phyloP scores from a whole-genome alignment of 495 filamentous ascomycete genomes.

The Penicillium soppii region DNA sequence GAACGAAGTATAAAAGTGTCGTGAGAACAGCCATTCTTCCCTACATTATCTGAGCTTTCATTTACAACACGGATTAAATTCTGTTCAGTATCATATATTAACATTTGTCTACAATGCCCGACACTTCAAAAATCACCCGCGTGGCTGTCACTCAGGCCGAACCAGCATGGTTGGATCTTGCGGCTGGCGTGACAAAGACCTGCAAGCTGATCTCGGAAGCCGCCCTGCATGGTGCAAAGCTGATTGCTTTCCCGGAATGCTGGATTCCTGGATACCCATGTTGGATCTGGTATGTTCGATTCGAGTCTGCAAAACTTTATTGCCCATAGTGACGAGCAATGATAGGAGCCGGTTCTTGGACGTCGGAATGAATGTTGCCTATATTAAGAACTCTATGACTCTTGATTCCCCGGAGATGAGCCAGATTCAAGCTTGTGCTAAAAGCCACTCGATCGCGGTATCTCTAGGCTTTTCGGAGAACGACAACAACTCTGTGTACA shows the following conservation, averaged over 20 bases:
- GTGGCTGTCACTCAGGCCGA: slow-evolving; percentile 54
- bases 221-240: slow-evolving; percentile 44
- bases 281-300: slow-evolving; percentile 54
- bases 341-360: slow-evolving; percentile 49
- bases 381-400: slow-evolving; percentile 51
- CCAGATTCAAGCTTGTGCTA: slow-evolving; percentile 39
- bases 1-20: not conserved
- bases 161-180: slow-evolving; percentile 55
- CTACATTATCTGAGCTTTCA: too few species aligned
- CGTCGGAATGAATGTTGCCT: slow-evolving; percentile 37
- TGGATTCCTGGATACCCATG: slow-evolving; percentile 58
- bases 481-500: slow-evolving; percentile 49
- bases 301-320: not conserved
- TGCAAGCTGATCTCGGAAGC: slow-evolving; percentile 52
- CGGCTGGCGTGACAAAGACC: slow-evolving; percentile 48
- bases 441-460: slow-evolving; percentile 45
- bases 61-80: too few species aligned
- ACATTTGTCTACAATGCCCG: too few species aligned
- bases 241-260: slow-evolving; percentile 53
- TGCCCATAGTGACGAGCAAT: not conserved
- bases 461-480: slow-evolving; percentile 55
- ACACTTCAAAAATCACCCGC: slow-evolving; percentile 2
- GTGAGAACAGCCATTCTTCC: not conserved
- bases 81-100: too few species aligned
- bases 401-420: slow-evolving; percentile 48